A percentile compares a stretch with the other conserved stretches of the same genome.
phyloP scores from a whole-genome alignment of 139 green algal genomes.

The Chlorella sp. region DNA sequence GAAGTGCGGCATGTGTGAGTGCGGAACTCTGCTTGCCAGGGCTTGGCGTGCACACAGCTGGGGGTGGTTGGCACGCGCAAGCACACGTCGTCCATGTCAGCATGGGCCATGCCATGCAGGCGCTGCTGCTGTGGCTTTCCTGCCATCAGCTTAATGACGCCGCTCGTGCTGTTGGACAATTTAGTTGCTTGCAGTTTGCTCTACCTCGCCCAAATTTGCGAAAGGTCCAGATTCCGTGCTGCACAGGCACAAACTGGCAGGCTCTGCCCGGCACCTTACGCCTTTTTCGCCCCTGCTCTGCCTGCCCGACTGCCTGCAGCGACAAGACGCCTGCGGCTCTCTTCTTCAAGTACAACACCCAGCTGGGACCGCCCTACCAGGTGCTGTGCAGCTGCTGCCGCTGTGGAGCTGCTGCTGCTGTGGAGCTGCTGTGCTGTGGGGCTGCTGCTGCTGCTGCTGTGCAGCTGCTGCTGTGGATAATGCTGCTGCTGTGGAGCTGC shows the following conservation, averaged over 20 bases:
- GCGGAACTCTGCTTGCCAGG: neutral
- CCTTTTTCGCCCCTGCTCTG: neutral
- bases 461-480: neutral
- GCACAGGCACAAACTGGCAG: neutral
- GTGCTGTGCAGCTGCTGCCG: constrained; percentile 48
- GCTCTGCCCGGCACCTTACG: neutral
- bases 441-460: neutral
- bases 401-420: neutral
- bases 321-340: constrained; percentile 89
- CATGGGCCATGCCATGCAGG: neutral
- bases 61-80: too few relatives aligned
- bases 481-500: too few relatives aligned
- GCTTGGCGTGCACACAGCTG: too few relatives aligned
- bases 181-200: too few relatives aligned
- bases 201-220: too few relatives aligned
- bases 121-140: too few relatives aligned
- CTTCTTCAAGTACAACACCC: constrained; percentile 99
- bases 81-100: neutral
- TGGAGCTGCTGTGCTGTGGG: too few relatives aligned
- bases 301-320: constrained; percentile 57
- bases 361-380: constrained; percentile 96
- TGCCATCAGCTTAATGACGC: too few relatives aligned
- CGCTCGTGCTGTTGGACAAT: neutral
- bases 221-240: too few relatives aligned
- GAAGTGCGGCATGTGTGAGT: constrained; percentile 74